Percentiles rank a stretch among this genome's conserved stretches.
Conservation (phyloP, 2,329 filamentous ascomycete species). For the Colletotrichum karsti region DNA sequence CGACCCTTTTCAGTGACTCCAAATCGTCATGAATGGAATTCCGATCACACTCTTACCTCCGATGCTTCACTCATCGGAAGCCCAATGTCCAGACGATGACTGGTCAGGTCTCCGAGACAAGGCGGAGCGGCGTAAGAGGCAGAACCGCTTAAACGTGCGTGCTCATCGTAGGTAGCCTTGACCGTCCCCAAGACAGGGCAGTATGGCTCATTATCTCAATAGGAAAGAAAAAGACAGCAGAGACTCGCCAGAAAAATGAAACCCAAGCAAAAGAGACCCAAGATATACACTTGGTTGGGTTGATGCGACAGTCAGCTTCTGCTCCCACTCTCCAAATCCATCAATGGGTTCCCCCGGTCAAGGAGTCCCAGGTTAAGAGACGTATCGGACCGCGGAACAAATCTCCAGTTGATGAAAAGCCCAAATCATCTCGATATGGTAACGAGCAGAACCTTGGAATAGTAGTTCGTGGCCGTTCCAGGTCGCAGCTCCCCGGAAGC, state of each 20-base stretch:
- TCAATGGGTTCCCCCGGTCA: background rate
- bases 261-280: background rate
- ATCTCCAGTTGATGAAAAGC: no score
- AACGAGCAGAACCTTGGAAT: no score
- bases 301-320: background rate
- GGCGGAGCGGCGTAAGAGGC: constrained; percentile 40
- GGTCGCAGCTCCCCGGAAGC: background rate
- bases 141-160: constrained; percentile 45
- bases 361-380: background rate
- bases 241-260: background rate
- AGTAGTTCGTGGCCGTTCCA: no score
- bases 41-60: background rate
- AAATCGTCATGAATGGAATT: background rate
- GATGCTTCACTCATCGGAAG: constrained; percentile 1
- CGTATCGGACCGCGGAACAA: no score
- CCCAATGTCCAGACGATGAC: constrained; percentile 36
- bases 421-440: no score
- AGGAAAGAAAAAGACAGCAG: constrained; percentile 24
- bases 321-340: background rate
- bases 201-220: background rate
- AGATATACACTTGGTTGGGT: background rate
- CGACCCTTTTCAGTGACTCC: no score
- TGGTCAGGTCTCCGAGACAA: constrained; percentile 42
- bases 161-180: constrained; percentile 39
- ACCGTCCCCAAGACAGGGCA: background rate